Base-by-base conservation (phyloP, 1,139 yeast species). In the Magnusiomyces sp. region DNA sequence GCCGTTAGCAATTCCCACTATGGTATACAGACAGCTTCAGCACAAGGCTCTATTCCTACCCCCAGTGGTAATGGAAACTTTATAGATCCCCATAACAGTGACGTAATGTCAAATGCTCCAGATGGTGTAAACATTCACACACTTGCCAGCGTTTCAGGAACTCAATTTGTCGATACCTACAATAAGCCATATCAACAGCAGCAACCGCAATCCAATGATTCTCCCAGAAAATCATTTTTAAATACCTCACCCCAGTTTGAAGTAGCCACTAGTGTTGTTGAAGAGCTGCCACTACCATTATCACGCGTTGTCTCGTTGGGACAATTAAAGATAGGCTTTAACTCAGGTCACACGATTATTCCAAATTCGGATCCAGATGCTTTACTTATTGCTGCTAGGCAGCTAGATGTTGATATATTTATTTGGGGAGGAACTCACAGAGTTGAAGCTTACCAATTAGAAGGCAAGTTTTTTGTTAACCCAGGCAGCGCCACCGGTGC, bases 401-500 rank as follows among this genome's bases (percentile, higher is more conserved):
- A 89, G 67, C 72, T 90, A 72, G 95, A 90, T 63, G 97, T 87
- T 44, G 97, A 92, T 66, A 77, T 92, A 9, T 72, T 92, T 59
- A 73, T 92, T n/a, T 88, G 95, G 87, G 97, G 97, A n/a, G 95
- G 96, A 0, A 83, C 95, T 1, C 95, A 88, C 64, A 79, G 81
- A 56, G 95, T 88, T 6, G 97, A 92, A 62, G 96, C 97, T 0
- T 92, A 88, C 62, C 87, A 94, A 10, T 71, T 90, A 54, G 97
- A 89, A 58, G 95, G 95, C 31, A 88, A 87, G 68, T 88, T 90
- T 66, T 92, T 92, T 62, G 76, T 92, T 27, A 90, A 88, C 64
- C 98, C 98, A 0, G 98, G 98, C 0, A 84, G 95, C 62, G 95
- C 95, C 43, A 89, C 97, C 0, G 98, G 98, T 13, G 96, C 97